Percentiles rank a stretch among this genome's conserved stretches.
Conservation (phyloP, 2,329 filamentous ascomycete species). For the Teratosphaeria gauchensis region DNA sequence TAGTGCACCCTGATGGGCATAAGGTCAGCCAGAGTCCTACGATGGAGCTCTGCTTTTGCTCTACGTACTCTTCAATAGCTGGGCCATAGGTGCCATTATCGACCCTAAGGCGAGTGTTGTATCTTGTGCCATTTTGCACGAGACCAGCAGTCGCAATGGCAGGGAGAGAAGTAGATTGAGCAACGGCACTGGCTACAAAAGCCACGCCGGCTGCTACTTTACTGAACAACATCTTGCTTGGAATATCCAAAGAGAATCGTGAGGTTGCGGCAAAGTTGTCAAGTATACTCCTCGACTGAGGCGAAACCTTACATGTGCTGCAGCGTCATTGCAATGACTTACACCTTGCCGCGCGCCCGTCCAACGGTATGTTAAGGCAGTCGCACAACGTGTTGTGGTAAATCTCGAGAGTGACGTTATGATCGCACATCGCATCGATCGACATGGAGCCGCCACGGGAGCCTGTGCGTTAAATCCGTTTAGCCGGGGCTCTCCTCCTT, state of each 20-base stretch:
- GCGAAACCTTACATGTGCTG: not conserved
- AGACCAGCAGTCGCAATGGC: constrained; percentile 3
- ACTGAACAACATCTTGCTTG: constrained; percentile 2
- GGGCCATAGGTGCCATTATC: constrained; percentile 42
- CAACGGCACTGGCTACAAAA: constrained; percentile 6
- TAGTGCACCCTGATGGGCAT: constrained; percentile 29
- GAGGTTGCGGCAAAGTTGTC: not conserved
- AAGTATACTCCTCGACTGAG: not conserved
- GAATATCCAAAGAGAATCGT: not conserved
- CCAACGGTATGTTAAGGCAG: not conserved
- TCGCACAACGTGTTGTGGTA: not conserved
- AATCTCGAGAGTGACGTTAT: not conserved
- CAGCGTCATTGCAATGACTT: not conserved
- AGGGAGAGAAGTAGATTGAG: constrained; percentile 5
- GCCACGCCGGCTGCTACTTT: constrained; percentile 4
- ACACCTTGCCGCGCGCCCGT: not conserved
- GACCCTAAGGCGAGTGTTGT: constrained; percentile 27
- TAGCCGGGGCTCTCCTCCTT: not conserved
- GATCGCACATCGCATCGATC: not conserved
- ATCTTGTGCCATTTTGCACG: constrained; percentile 3
- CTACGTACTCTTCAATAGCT: constrained; percentile 31
- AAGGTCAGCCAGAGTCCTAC: too few species aligned
- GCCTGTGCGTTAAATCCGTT: not conserved
- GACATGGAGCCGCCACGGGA: not conserved
- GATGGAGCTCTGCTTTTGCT: too few species aligned